Conservation (phyloP, 2,329 filamentous ascomycete species). For the Penicillium fuscoglaucum region DNA sequence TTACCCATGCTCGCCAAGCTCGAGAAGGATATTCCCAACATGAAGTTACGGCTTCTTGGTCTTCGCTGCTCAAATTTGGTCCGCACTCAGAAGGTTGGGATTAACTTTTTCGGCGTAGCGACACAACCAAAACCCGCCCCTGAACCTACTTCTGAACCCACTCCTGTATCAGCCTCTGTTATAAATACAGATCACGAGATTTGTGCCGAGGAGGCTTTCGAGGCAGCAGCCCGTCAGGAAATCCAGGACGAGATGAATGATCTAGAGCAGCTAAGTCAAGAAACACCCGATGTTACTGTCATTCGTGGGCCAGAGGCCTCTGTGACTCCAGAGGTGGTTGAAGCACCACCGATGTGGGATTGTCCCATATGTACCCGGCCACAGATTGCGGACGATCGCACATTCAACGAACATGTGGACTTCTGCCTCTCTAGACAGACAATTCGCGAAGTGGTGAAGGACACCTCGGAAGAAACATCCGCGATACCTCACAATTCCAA, state of each 20-base stretch:
- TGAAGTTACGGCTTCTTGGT: constrained; percentile 84
- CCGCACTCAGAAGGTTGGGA: constrained; percentile 76
- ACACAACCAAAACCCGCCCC: constrained; percentile 24
- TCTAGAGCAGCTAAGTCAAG: constrained; percentile 63
- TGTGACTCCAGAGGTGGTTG: background rate
- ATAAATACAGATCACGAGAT: constrained; percentile 60
- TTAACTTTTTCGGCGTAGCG: constrained; percentile 72
- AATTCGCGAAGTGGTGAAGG: constrained; percentile 78
- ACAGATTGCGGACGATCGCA: constrained; percentile 70
- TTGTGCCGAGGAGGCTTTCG: constrained; percentile 67
- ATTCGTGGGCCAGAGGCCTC: constrained; percentile 24
- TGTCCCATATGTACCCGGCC: constrained; percentile 85
- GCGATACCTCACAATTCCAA: constrained; percentile 8
- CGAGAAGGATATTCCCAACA: constrained; percentile 75
- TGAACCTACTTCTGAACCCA: constrained; percentile 18
- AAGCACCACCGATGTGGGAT: constrained; percentile 64
- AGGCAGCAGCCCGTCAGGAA: constrained; percentile 61
- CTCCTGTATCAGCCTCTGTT: background rate
- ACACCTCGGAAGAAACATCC: constrained; percentile 31
- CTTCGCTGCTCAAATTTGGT: constrained; percentile 84
- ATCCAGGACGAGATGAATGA: constrained; percentile 62
- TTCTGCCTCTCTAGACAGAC: constrained; percentile 82
- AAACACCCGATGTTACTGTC: constrained; percentile 32
- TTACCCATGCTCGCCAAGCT: constrained; percentile 82
- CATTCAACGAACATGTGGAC: constrained; percentile 91